Percentiles rank a stretch among this genome's conserved stretches.
These are phyloP conservation scores for Picea glauca DNA, from an alignment of 75 land plant genomes.

Conservation along the genomic window DNA sequence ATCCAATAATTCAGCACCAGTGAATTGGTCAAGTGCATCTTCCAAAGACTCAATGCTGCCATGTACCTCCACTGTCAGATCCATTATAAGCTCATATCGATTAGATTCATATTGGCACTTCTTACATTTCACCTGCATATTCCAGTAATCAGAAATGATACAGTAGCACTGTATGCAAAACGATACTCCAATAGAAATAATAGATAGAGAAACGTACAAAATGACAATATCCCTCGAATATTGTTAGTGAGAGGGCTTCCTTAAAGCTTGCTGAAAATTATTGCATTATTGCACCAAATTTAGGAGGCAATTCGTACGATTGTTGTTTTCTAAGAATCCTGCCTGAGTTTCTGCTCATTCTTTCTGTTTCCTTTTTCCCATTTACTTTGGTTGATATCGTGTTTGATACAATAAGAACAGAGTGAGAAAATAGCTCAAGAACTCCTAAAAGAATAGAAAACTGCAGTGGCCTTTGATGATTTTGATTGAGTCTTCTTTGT, in stretches of 20 bases:
- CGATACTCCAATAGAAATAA: not conserved
- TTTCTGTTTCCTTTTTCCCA: not conserved
- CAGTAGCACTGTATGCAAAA: not conserved
- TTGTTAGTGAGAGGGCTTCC: not conserved
- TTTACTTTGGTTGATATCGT: not conserved
- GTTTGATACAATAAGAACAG: not conserved
- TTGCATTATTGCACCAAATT: not conserved
- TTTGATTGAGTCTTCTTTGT: not conserved
- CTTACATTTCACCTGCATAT: constrained; percentile 65
- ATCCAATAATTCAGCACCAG: constrained; percentile 71
- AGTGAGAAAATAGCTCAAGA: not conserved
- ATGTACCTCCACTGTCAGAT: constrained; percentile 91
- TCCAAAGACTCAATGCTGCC: constrained; percentile 81
- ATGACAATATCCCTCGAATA: not conserved
- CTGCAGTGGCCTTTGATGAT: not conserved
- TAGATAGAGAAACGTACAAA: not conserved
- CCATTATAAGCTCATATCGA: constrained; percentile 91
- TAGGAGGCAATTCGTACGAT: not conserved
- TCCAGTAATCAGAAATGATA: not conserved
- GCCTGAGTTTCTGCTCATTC: not conserved
- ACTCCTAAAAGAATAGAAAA: not conserved
- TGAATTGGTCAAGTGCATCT: constrained; percentile 81
- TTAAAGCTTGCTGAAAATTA: not conserved
- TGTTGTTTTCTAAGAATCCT: not conserved
- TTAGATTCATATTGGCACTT: constrained; percentile 65